Base-by-base conservation (phyloP, 805 yeast species). In the Grigorovia yakushimaensis region DNA sequence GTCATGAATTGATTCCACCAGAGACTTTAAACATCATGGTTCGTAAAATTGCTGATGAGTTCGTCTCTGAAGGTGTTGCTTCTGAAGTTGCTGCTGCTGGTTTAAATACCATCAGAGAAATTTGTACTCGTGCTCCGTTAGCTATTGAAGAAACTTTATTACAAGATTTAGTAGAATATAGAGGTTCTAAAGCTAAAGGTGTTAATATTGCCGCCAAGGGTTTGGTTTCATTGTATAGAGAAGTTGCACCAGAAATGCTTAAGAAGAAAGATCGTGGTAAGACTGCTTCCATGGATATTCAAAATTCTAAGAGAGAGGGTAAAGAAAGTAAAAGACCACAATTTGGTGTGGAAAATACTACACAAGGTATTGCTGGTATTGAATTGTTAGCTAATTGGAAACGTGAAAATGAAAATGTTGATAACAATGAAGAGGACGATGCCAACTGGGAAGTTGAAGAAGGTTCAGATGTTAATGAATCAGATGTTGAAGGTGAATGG, bases 31-130 rank as follows among this genome's bases (percentile, higher is more conserved):
- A 76, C 41, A 82, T 82, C 44, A 80, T 93, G 55, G 82, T 93
- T 9, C 78, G 96, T 49, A 93, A 91, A 62, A 81, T 93, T 54
- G 98, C 98, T 1, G 95, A 93, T 67, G 98, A 93, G 68, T 93
- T 93, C 59, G 96, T 93, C 22, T 84, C 95, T 55, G 98, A 93
- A 61, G 99, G 99, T 74, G 98, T 93, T 38, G 88, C 97, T 15
- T 81, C 95, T 33, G 96, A 93, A 68, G 99, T 89, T 47, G 97
- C 97, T 5, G 88, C 97, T 46, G 98, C 98, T 4, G 99, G 99
- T 60, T 75, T 93, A 54, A 93, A 93, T 66, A 86, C 98, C 3
- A 91, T 91, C 50, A 76, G 98, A 57, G 98, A 93, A 67, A 88
- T 93, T 49, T 74, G 89, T 53, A 68, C 96, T 1, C 82, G 99